Evolutionary conservation across 129 eudicot species (phyloP).

Genomic region (Artemisia annua): DNA sequence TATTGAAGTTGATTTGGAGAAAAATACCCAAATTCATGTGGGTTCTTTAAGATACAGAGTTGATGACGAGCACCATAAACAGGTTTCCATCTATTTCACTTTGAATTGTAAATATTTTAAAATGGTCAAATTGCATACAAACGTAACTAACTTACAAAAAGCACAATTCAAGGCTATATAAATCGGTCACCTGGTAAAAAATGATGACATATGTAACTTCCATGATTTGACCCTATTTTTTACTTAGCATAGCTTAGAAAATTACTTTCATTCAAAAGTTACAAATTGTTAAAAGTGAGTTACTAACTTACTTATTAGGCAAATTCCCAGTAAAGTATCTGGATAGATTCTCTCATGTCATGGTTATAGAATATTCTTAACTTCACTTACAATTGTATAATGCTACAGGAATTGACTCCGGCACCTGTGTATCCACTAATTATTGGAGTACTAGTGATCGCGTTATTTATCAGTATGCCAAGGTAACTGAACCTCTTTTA

Average conservation of each 20-base stretch:
- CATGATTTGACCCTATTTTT: background rate
- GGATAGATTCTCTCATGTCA: conserved; percentile 4
- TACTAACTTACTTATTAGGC: background rate
- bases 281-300: background rate
- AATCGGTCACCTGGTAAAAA: background rate
- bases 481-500: conserved; percentile 40
- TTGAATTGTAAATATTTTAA: background rate
- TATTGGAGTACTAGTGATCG: conserved; percentile 71
- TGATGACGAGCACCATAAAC: conserved; percentile 73
- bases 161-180: background rate
- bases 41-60: conserved; percentile 69
- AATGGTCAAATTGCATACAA: background rate
- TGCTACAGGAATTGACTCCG: conserved; percentile 79
- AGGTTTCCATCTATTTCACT: conserved; percentile 46
- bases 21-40: conserved; percentile 61
- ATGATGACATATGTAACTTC: background rate
- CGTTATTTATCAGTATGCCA: conserved; percentile 81
- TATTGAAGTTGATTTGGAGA: conserved; percentile 87
- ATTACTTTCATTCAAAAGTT: background rate
- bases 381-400: background rate
- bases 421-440: conserved; percentile 89
- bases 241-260: background rate
- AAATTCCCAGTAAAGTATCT: background rate
- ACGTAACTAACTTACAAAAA: no score
- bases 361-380: background rate